phyloP scores from a whole-genome alignment of 768 basidiomycete genomes.

The Suillus subaureus region DNA sequence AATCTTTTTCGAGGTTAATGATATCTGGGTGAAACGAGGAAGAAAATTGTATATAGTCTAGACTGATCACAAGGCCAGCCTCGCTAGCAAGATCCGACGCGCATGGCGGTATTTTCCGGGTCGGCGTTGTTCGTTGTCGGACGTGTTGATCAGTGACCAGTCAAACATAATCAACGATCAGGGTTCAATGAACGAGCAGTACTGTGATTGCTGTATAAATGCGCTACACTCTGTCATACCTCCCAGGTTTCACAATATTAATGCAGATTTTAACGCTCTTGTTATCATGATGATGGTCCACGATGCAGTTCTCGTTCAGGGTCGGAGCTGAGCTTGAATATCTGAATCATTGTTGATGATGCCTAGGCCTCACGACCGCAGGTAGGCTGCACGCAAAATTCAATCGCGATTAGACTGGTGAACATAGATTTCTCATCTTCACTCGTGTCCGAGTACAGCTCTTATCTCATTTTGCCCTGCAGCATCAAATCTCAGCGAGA shows the following conservation, averaged over 20 bases:
- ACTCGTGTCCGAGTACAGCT: not conserved
- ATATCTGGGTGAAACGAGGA: not conserved
- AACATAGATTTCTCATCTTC: not conserved
- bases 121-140: not conserved
- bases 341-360: too few relatives aligned
- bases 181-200: not conserved
- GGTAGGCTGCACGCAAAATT: not conserved
- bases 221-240: not conserved
- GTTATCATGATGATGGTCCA: not conserved
- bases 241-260: not conserved
- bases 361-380: too few relatives aligned
- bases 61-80: not conserved
- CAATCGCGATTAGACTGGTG: not conserved
- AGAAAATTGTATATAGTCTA: not conserved
- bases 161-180: not conserved
- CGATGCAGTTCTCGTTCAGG: not conserved
- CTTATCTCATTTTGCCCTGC: not conserved
- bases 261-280: not conserved
- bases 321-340: constrained; percentile 5
- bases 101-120: constrained; percentile 4
- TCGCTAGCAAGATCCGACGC: constrained; percentile 2
- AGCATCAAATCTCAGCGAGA: too few relatives aligned
- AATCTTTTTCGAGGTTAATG: not conserved
- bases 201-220: not conserved
- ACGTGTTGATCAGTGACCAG: not conserved